Evolutionary conservation across 805 yeast genomes (phyloP).

Genomic region (Saccharomycopsis malanga): DNA sequence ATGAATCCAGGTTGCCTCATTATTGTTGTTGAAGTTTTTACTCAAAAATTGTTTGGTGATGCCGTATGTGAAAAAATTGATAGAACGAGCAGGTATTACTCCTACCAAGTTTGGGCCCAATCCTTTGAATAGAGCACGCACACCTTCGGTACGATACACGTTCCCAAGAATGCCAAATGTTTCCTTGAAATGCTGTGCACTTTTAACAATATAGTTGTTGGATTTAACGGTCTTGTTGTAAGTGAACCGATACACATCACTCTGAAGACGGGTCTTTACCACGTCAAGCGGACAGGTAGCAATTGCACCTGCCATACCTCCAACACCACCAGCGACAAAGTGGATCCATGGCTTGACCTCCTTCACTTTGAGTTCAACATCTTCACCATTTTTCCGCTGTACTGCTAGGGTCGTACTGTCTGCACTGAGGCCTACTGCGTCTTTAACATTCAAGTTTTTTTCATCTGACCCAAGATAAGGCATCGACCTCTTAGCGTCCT

Average conservation of each 20-base stretch:
- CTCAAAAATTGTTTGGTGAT: conserved; percentile 76
- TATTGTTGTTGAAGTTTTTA: conserved; percentile 56
- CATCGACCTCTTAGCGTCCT: conserved; percentile 52
- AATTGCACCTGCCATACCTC: conserved; percentile 97
- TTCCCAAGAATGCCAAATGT: conserved; percentile 65
- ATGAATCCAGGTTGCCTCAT: conserved; percentile 82
- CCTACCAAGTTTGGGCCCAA: conserved; percentile 96
- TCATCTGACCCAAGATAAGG: conserved; percentile 69
- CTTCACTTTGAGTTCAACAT: conserved; percentile 18
- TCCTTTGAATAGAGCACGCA: conserved; percentile 84
- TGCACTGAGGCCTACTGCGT: conserved; percentile 25
- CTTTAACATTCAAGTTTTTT: conserved; percentile 48
- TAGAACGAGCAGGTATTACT: conserved; percentile 95
- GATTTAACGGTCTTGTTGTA: conserved; percentile 34
- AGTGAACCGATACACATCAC: conserved; percentile 64
- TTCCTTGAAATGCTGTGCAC: conserved; percentile 69
- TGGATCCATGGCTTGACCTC: conserved; percentile 56
- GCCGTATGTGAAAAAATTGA: conserved; percentile 95
- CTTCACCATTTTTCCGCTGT: neutral
- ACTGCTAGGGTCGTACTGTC: neutral
- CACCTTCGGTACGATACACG: conserved; percentile 73
- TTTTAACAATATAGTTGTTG: conserved; percentile 37
- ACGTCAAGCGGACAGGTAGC: conserved; percentile 94
- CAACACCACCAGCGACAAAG: conserved; percentile 87
- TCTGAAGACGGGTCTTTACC: conserved; percentile 90